Percentiles rank a stretch among this genome's conserved stretches.
These are phyloP conservation scores for Backusella westeae DNA, from an alignment of 192 early-diverging fungal genomes.

Conservation along the genomic window DNA sequence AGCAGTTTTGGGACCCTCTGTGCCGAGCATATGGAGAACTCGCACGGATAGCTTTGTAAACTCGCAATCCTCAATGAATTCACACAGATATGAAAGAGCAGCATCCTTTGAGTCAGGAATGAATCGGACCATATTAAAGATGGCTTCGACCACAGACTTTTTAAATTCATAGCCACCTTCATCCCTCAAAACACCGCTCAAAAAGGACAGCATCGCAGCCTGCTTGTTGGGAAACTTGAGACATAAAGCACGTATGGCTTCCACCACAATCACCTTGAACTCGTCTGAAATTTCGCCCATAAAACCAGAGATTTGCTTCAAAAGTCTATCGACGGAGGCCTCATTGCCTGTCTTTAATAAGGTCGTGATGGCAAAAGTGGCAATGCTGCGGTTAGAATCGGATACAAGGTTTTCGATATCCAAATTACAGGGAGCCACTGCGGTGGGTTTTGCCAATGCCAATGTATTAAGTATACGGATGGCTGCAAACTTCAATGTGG, in stretches of 20 bases:
- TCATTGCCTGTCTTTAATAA: slow-evolving; percentile 98
- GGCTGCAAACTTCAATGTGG: slow-evolving; percentile 92
- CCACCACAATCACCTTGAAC: slow-evolving; percentile 99
- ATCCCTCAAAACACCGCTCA: slow-evolving; percentile 90
- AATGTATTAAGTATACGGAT: slow-evolving; percentile 96
- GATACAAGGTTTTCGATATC: slow-evolving; percentile 99
- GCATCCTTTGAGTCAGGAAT: slow-evolving; percentile 94
- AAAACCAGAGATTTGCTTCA: slow-evolving; percentile 99
- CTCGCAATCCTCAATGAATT: slow-evolving; percentile 99
- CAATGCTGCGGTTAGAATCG: slow-evolving; percentile 94
- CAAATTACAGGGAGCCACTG: slow-evolving; percentile 93
- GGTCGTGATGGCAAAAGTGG: slow-evolving; percentile 99
- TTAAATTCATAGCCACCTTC: slow-evolving; percentile 99
- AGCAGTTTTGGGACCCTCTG: slow-evolving; percentile 89
- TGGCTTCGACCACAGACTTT: slow-evolving; percentile 93
- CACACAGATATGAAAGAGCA: slow-evolving; percentile 93
- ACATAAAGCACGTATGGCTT: slow-evolving; percentile 94
- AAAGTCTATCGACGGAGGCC: slow-evolving; percentile 93
- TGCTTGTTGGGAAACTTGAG: slow-evolving; percentile 98
- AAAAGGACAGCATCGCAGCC: slow-evolving; percentile 86
- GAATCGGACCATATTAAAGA: slow-evolving; percentile 92
- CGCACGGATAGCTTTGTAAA: slow-evolving; percentile 98
- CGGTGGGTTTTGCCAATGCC: slow-evolving; percentile 84
- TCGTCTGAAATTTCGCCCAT: slow-evolving; percentile 99
- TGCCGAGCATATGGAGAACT: slow-evolving; percentile 91